A percentile compares a stretch with the other conserved stretches of the same genome.
These are phyloP conservation scores for Candida broadrunensis DNA, from an alignment of 805 yeast genomes.

Conservation along the genomic window DNA sequence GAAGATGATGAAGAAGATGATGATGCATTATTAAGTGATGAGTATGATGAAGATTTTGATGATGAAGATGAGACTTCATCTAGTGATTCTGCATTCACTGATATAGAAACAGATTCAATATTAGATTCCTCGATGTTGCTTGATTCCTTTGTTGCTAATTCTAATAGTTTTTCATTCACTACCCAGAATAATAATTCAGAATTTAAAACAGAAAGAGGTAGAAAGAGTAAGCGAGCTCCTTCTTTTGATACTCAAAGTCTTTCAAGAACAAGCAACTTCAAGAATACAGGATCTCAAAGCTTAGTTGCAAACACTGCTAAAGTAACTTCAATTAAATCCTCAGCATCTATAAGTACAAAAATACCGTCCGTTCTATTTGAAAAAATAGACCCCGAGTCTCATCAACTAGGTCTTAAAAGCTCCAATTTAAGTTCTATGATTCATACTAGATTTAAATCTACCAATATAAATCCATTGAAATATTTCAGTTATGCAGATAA, in stretches of 20 bases:
- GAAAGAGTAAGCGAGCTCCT: slow-evolving; percentile 12
- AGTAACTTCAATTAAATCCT: background rate
- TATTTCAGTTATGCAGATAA: slow-evolving; percentile 32
- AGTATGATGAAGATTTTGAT: slow-evolving; percentile 21
- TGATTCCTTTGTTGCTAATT: slow-evolving; percentile 17
- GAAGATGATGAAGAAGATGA: slow-evolving; percentile 15
- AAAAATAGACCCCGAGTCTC: slow-evolving; percentile 12
- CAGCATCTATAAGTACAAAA: slow-evolving; percentile 2
- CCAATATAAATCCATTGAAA: slow-evolving; percentile 42
- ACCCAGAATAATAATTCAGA: slow-evolving; percentile 10
- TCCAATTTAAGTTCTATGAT: slow-evolving; percentile 46
- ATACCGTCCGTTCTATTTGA: slow-evolving; percentile 17
- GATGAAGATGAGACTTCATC: slow-evolving; percentile 25
- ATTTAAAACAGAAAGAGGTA: slow-evolving; percentile 10
- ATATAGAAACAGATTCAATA: slow-evolving; percentile 38
- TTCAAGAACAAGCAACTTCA: background rate
- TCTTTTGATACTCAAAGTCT: background rate
- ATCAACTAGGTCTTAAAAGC: slow-evolving; percentile 3
- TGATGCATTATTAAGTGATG: slow-evolving; percentile 15
- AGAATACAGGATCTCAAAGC: background rate
- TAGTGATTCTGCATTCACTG: slow-evolving; percentile 43
- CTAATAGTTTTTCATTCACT: slow-evolving; percentile 14
- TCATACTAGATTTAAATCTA: slow-evolving; percentile 28
- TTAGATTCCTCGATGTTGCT: slow-evolving; percentile 24
- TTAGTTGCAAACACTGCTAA: slow-evolving; percentile 1